Evolutionary conservation across 345 rosid species (phyloP), one percentile per base, ranked within the genome.

Genomic region (Sonneratia alba): DNA sequence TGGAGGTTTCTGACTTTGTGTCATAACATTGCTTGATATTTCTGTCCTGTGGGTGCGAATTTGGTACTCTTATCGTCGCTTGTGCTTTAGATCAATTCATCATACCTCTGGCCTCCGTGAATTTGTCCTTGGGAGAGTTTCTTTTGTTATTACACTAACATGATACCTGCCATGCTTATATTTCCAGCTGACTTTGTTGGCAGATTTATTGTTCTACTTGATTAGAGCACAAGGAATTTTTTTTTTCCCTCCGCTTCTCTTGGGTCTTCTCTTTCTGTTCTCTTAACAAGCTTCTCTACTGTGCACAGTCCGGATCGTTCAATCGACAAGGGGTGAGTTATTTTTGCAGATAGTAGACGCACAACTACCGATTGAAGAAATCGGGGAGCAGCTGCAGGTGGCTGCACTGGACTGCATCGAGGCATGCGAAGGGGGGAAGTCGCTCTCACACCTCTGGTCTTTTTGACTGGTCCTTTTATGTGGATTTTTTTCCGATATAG

Each of bases 321-420:
- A 7, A 11, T 9, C 3, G 32, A 27, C 32, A 27, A 38, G 27
- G 65, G 40, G 21, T 34, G 32, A 3, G 37, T 49, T 32, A 22
- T 22, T 22, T 57, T 71, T 84, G 71, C 83, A 92, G 96, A 80
- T 77, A 9, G 72, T 91, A 27, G 80, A 92, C 75, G 97, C 91
- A 32, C 76, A 85, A 68, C 83, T 69, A 57, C 45, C 85, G 7
- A 79, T 88, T 61, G 92, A 87, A 69, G 88, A 81, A 36, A 82
- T 90, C 65, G 87, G 85, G 77, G 85, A 86, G 69, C 83, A 84
- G 82, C 78, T 88, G 76, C 86, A 81, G 77, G 70, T 87, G 74
- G 72, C 81, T 16, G 83, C 63, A 12, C 49, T 80, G 77, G 80
- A 77, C 24, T 68, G 80, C 71, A 80, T 91, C 43, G 68, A 15